Evolutionary conservation across 495 filamentous ascomycete species (phyloP).

Genomic region (Darksidea phi): DNA sequence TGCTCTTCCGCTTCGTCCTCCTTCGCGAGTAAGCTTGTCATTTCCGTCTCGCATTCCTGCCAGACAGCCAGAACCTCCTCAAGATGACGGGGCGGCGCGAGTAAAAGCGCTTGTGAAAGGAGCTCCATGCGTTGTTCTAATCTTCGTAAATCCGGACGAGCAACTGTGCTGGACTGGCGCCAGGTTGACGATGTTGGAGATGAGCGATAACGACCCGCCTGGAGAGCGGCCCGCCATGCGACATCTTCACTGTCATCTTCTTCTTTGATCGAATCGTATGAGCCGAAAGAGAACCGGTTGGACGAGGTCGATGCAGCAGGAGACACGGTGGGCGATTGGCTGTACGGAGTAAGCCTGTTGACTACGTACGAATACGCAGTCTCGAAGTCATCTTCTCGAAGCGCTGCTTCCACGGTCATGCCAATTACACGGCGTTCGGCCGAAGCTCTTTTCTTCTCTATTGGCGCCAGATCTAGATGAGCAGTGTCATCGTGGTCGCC

Average conservation of each 20-base stretch:
- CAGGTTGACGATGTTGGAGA: conserved; percentile 40
- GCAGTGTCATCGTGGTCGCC: conserved; percentile 57
- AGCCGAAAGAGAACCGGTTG: conserved; percentile 11
- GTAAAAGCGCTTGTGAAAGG: conserved; percentile 75
- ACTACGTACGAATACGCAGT: conserved; percentile 95
- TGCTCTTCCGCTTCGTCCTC: conserved; percentile 76
- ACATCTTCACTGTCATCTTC: conserved; percentile 63
- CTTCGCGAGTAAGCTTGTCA: conserved; percentile 63
- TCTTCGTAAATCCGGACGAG: conserved; percentile 57
- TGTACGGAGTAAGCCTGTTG: conserved; percentile 52
- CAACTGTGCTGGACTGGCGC: conserved; percentile 48
- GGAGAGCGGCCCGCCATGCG: conserved; percentile 89
- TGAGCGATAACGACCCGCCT: conserved; percentile 76
- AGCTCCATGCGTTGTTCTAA: conserved; percentile 87
- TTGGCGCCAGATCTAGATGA: conserved; percentile 1
- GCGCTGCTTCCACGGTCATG: conserved; percentile 85
- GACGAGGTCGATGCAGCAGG: conserved; percentile 11
- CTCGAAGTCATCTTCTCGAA: conserved; percentile 87
- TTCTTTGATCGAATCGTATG: neutral
- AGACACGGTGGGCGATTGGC: conserved; percentile 5
- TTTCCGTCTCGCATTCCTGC: conserved; percentile 84
- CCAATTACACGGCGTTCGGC: conserved; percentile 71
- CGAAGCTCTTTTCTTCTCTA: conserved; percentile 37
- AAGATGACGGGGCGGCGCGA: conserved; percentile 74
- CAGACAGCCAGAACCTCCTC: conserved; percentile 83